Conservation (phyloP, 2,329 filamentous ascomycete genomes). For the Alternaria incomplexa region DNA sequence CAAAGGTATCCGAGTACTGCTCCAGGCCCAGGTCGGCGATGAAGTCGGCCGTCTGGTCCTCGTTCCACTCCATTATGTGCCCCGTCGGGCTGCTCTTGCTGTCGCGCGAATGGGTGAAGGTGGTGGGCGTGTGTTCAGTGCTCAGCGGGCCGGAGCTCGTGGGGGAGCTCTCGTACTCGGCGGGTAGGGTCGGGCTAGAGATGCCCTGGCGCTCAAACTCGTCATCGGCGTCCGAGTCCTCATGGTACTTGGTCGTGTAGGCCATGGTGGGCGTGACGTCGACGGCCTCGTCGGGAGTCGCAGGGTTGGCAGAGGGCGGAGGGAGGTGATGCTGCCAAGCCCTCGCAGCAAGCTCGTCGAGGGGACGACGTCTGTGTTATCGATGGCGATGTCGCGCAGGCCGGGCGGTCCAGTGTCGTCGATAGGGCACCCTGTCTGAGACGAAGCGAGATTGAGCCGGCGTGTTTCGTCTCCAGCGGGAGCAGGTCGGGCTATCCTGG, state of each 20-base stretch:
- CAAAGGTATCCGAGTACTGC: constrained; percentile 82
- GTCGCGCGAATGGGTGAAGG: constrained; percentile 69
- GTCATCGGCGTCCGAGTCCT: constrained; percentile 75
- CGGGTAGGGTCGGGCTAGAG: constrained; percentile 65
- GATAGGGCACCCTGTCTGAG: constrained; percentile 40
- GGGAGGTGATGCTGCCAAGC: constrained; percentile 33
- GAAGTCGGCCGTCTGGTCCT: constrained; percentile 90
- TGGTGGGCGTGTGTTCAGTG: constrained; percentile 79
- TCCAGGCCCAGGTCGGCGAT: constrained; percentile 77
- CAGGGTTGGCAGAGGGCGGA: constrained; percentile 13
- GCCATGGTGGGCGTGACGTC: constrained; percentile 36
- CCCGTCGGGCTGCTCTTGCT: constrained; percentile 73
- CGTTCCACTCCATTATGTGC: constrained; percentile 79
- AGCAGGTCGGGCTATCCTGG: constrained; percentile 14
- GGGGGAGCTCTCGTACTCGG: constrained; percentile 71
- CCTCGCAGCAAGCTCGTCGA: constrained; percentile 22
- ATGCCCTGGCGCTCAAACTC: constrained; percentile 79
- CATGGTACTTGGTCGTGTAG: constrained; percentile 66
- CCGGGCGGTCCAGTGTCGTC: constrained; percentile 15
- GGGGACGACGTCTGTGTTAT: constrained; percentile 23
- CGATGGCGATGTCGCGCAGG: constrained; percentile 19
- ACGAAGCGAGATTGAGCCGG: constrained; percentile 48
- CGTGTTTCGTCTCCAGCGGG: constrained; percentile 35
- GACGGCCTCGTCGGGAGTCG: constrained; percentile 2
- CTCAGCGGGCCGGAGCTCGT: constrained; percentile 75